Evolutionary conservation across 192 early-diverging fungal species (phyloP), one percentile per base, ranked within the genome.

Genomic region (Entomortierella chlamydospora): DNA sequence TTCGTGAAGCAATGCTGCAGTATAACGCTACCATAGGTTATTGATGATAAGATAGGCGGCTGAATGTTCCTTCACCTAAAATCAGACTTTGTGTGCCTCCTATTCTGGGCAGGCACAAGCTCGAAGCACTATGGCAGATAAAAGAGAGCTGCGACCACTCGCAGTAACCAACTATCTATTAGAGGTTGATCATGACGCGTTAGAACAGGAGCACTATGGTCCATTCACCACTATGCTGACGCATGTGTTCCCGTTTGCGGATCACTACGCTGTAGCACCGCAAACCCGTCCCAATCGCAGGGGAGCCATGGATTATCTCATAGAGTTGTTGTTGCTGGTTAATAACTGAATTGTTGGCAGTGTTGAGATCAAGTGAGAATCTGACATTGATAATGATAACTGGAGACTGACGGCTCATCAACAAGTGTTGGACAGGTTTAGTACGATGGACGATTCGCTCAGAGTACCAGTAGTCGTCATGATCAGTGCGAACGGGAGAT

Each of bases 231-330:
- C 33, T 9, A 34, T 57, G 13, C 33, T 57, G 55, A 57, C 55
- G 9, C 28, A 57, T 34, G 55, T 57, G 12, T 57, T 57, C 55
- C 55, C 55, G 4, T 57, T 57, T n/a, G 17, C 55, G 33, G 55
- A 57, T 13, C 55, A 57, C 55, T 57, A 57, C n/a, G 55, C 55
- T 34, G 55, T 57, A 29, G 55, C 30, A 34, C 55, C 29, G 13
- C 55, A 57, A 30, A 34, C 55, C 55, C 30, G 33, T 33, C 55
- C 55, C 55, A 57, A 57, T n/a, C 55, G 30, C 55, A 57, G 55
- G n/a, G 55, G 13, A 34, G 55, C 55, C 10, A 30, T 30, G 2
- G 55, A 57, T 30, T 57, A 57, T 57, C 55, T 57, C 8, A 57
- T 57, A 4, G 55, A 33, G 55, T 34, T 57, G 29, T 34, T 57